Conservation (phyloP, 2,329 filamentous ascomycete species). For the Trichophyton verrucosum region DNA sequence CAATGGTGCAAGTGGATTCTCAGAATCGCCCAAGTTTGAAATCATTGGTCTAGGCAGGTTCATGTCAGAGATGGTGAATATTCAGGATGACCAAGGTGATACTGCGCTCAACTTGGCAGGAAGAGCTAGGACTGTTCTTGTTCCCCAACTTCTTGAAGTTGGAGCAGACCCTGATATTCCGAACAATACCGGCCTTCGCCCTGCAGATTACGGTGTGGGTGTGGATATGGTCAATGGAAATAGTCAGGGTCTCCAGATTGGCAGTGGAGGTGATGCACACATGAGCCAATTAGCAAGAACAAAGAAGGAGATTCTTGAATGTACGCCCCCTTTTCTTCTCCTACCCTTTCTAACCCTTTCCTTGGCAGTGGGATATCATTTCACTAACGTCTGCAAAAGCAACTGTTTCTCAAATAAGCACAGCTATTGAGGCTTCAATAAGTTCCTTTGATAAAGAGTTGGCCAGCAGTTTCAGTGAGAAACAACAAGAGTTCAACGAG, state of each 20-base stretch:
- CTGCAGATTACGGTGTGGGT: slow-evolving; percentile 89
- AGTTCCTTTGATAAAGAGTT: slow-evolving; percentile 68
- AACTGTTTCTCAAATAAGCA: slow-evolving; percentile 26
- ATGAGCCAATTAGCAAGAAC: slow-evolving; percentile 34
- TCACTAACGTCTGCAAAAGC: slow-evolving; percentile 27
- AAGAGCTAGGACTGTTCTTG: slow-evolving; percentile 88
- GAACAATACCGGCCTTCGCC: slow-evolving; percentile 77
- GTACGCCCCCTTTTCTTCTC: slow-evolving; percentile 19
- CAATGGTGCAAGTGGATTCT: slow-evolving; percentile 25
- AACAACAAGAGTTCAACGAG: slow-evolving; percentile 70
- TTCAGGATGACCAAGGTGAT: slow-evolving; percentile 85
- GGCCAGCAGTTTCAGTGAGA: slow-evolving; percentile 65
- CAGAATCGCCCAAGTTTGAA: slow-evolving; percentile 33
- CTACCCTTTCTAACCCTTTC: background rate
- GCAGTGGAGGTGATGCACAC: slow-evolving; percentile 32
- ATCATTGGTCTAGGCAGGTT: slow-evolving; percentile 83
- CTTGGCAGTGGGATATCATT: background rate
- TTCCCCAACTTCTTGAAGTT: slow-evolving; percentile 91
- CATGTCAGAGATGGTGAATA: slow-evolving; percentile 94
- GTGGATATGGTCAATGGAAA: slow-evolving; percentile 45
- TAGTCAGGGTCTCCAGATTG: slow-evolving; percentile 32
- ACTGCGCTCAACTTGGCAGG: slow-evolving; percentile 91
- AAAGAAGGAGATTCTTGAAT: slow-evolving; percentile 35
- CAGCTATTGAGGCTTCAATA: slow-evolving; percentile 72
- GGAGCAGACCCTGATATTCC: slow-evolving; percentile 85